A percentile compares a stretch with the other conserved stretches of the same genome.
phyloP scores from a whole-genome alignment of 345 rosid species.

The Boechera divaricarpa region DNA sequence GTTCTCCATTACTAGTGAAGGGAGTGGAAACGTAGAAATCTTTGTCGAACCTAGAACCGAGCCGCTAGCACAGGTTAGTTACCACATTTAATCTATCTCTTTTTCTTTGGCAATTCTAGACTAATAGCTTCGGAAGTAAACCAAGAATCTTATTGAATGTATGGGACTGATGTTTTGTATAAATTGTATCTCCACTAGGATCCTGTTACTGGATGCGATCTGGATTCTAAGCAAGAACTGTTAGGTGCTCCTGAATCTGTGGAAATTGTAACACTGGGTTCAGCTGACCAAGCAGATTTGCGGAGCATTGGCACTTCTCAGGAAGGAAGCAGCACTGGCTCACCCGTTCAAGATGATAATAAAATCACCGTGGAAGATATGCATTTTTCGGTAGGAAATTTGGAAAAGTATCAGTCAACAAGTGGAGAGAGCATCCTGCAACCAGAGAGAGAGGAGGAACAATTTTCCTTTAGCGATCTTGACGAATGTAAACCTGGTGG shows the following conservation, averaged over 20 bases:
- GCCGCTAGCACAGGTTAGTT: slow-evolving; percentile 32
- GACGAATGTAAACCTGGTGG: slow-evolving; percentile 50
- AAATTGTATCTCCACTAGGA: slow-evolving; percentile 40
- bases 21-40: slow-evolving; percentile 34
- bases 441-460: slow-evolving; percentile 69
- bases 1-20: slow-evolving; percentile 49
- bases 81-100: background rate
- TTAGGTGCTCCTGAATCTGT: slow-evolving; percentile 41
- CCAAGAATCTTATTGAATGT: background rate
- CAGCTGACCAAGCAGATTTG: slow-evolving; percentile 36
- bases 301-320: slow-evolving; percentile 38
- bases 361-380: slow-evolving; percentile 33
- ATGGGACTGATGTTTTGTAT: slow-evolving; percentile 26
- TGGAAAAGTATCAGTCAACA: slow-evolving; percentile 31
- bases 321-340: slow-evolving; percentile 38
- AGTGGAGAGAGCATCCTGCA: slow-evolving; percentile 43
- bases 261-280: slow-evolving; percentile 8
- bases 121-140: background rate
- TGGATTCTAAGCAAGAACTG: slow-evolving; percentile 36
- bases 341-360: slow-evolving; percentile 41
- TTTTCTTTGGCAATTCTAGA: background rate
- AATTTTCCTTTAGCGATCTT: slow-evolving; percentile 72
- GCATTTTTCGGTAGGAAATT: slow-evolving; percentile 36
- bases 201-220: slow-evolving; percentile 16
- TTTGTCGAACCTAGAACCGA: slow-evolving; percentile 36